These are phyloP conservation scores for Tritrichomonas foetus DNA, from an alignment of 208 protist species.

Conservation along the genomic window DNA sequence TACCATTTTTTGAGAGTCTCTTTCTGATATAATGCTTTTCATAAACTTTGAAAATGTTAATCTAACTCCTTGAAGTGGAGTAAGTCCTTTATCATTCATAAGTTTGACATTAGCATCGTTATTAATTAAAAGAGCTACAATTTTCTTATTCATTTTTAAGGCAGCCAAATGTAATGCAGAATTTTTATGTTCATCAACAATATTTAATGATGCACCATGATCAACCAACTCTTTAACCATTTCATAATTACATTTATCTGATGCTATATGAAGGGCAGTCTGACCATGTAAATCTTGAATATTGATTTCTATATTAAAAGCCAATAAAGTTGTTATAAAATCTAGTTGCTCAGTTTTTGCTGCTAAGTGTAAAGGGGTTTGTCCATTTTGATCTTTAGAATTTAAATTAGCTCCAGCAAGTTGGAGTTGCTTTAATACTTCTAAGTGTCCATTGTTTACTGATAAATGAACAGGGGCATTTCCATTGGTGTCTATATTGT, in stretches of 20 bases:
- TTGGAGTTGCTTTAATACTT: background rate
- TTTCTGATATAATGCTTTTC: background rate
- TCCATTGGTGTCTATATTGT: background rate
- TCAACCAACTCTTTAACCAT: background rate
- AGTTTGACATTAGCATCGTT: background rate
- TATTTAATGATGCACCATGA: background rate
- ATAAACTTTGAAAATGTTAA: constrained; percentile 30
- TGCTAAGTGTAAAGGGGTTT: background rate
- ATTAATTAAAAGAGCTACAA: constrained; percentile 11
- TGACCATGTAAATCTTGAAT: background rate
- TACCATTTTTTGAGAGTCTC: background rate
- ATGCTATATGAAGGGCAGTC: background rate
- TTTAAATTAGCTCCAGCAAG: background rate
- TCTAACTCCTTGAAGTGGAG: background rate
- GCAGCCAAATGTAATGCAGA: constrained; percentile 28
- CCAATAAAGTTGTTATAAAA: background rate
- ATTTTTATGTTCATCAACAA: constrained; percentile 32
- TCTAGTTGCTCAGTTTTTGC: background rate
- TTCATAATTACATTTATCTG: background rate
- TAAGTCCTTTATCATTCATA: constrained; percentile 32
- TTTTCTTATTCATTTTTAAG: background rate
- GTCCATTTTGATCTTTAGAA: background rate
- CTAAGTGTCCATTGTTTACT: background rate
- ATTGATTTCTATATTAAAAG: background rate
- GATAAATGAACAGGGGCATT: background rate